These are phyloP conservation scores for Rhytidiadelphus loreus DNA, from an alignment of 225 moss, liverwort and hornwort genomes.

Conservation along the genomic window DNA sequence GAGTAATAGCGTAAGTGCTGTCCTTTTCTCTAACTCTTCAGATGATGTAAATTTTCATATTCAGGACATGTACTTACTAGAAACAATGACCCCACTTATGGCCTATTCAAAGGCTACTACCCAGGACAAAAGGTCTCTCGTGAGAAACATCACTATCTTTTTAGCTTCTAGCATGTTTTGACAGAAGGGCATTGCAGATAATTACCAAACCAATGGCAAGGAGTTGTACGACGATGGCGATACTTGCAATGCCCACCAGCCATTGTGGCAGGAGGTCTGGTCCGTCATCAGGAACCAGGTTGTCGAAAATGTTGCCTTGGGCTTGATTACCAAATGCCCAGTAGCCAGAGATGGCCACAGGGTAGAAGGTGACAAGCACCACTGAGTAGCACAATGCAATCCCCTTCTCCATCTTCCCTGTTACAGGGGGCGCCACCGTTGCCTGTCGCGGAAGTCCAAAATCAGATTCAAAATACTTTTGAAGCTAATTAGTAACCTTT, in stretches of 20 bases:
- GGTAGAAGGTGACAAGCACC: constrained; percentile 42
- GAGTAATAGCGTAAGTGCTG: neutral
- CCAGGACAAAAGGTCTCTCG: neutral
- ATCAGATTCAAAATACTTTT: neutral
- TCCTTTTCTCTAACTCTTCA: neutral
- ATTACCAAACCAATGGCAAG: constrained; percentile 49
- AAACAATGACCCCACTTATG: neutral
- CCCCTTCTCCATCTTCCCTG: constrained; percentile 53
- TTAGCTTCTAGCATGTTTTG: neutral
- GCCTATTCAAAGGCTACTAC: neutral
- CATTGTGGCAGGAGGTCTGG: constrained; percentile 33
- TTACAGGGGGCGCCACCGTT: constrained; percentile 45
- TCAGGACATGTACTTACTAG: neutral
- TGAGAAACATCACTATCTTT: neutral
- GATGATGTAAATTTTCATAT: neutral
- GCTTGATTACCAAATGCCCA: constrained; percentile 50
- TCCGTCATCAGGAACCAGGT: constrained; percentile 15
- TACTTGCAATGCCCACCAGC: constrained; percentile 37
- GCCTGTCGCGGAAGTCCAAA: constrained; percentile 15
- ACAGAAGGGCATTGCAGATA: neutral
- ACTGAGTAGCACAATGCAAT: constrained; percentile 44
- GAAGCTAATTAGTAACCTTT: neutral
- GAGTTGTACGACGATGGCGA: constrained; percentile 37
- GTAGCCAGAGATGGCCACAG: constrained; percentile 47
- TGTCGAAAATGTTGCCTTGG: constrained; percentile 43